Conservation (phyloP, 78 protist genomes). For the Chrysochromulina parva region DNA sequence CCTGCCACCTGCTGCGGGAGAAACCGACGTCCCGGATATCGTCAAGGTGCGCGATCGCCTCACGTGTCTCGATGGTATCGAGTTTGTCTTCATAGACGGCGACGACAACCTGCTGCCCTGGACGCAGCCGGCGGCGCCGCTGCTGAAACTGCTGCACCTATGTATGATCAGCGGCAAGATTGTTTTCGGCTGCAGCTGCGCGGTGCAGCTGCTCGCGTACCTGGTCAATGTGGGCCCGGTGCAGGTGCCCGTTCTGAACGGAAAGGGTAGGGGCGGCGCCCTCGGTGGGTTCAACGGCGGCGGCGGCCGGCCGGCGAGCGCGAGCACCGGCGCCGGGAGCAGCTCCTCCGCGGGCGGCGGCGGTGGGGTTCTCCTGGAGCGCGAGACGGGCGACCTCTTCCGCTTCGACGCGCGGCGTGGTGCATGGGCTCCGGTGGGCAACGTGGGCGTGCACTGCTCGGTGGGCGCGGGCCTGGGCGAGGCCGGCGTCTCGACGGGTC, state of each 20-base stretch:
- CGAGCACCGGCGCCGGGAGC: too few relatives aligned
- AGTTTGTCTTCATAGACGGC: not conserved
- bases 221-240: not conserved
- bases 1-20: not conserved
- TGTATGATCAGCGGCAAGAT: not conserved
- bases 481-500: not conserved
- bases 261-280: too few relatives aligned
- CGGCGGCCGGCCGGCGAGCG: too few relatives aligned
- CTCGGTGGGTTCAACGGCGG: too few relatives aligned
- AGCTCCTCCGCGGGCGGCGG: too few relatives aligned
- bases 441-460: not conserved
- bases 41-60: not conserved
- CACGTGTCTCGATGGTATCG: not conserved
- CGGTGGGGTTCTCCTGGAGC: not conserved
- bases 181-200: not conserved
- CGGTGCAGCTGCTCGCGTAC: not conserved
- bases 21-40: not conserved
- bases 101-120: not conserved
- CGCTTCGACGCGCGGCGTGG: not conserved
- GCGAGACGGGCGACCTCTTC: conserved; percentile 1
- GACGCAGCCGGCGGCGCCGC: not conserved
- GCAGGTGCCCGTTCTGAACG: not conserved
- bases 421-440: not conserved
- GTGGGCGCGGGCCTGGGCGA: not conserved
- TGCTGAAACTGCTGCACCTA: not conserved